Evolutionary conservation across 225 moss, liverwort and hornwort species (phyloP).

Genomic region (Marchantia polymorpha): DNA sequence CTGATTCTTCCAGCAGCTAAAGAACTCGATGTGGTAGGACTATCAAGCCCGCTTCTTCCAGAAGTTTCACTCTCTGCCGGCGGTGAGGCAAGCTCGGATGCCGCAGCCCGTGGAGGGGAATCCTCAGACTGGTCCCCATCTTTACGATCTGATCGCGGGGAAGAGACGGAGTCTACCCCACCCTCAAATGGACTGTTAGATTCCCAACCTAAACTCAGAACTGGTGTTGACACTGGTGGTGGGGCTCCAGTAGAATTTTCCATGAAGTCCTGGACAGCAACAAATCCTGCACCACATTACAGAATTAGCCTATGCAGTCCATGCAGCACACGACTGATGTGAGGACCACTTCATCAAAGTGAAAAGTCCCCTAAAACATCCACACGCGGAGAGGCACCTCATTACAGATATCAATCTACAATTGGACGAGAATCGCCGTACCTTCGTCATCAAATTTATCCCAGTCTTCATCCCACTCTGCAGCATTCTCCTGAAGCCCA

Average conservation of each 20-base stretch:
- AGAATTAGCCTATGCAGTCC: too few species aligned
- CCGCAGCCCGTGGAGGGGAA: constrained; percentile 29
- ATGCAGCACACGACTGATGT: not conserved
- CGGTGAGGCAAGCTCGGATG: constrained; percentile 38
- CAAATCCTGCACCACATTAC: constrained; percentile 53
- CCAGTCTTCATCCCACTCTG: constrained; percentile 93
- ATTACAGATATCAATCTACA: not conserved
- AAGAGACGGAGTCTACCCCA: constrained; percentile 53
- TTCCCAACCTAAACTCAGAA: constrained; percentile 58
- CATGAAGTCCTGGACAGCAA: constrained; percentile 59
- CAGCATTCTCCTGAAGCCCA: constrained; percentile 77
- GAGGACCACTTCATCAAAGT: not conserved
- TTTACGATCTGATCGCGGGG: constrained; percentile 40
- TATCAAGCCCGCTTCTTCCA: constrained; percentile 51
- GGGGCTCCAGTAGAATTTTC: constrained; percentile 45
- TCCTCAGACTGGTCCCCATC: constrained; percentile 37
- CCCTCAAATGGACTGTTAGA: constrained; percentile 42
- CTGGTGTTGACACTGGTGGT: constrained; percentile 31
- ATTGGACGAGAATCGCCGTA: constrained; percentile 8
- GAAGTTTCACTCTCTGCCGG: constrained; percentile 55
- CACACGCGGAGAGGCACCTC: not conserved
- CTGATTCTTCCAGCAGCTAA: constrained; percentile 46
- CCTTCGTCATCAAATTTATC: constrained; percentile 91
- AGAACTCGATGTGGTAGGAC: constrained; percentile 45
- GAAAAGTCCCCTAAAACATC: not conserved